Evolutionary conservation across 2,329 filamentous ascomycete species (phyloP), one percentile per base, ranked within the genome.

Genomic region (Aspergillus ochraceus): DNA sequence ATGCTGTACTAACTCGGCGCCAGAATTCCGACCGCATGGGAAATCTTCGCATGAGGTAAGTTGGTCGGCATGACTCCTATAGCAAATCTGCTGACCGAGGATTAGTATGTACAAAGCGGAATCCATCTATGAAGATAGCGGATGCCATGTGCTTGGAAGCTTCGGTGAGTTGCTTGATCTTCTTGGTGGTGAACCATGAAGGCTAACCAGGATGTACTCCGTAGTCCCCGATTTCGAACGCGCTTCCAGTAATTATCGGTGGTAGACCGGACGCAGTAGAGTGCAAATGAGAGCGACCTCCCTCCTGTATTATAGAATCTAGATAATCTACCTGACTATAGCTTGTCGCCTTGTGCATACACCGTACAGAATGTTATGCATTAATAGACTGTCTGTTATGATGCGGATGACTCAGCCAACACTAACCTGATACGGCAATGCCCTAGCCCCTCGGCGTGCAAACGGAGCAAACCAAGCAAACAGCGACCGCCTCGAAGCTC

Each of bases 21-120:
- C 61, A 76, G 66, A 80, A 78, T 63, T 81, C 84, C 62, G 85
- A 84, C 59, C 79, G 86, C 3, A 77, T 83, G 64, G 80, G 83
- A 67, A 79, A 81, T 65, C 84, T 88, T 55, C 69, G 77, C 46
- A 79, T 79, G 66, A 85, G 83, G 83, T 79, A 72, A 60, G 68
- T 6, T 17, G 9, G 11, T n/a, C 26, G 24, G 8, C 14, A 19
- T 10, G 8, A 19, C 42, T 19, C 19, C 20, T 17, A n/a, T 22
- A 17, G 1, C 8, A 19, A 19, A 52, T 45, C 49, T 39, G 14
- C 66, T 72, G 58, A 70, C 57, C 19, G 4, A 20, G 8, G 9
- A 20, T 6, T 53, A 77, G 75, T 74, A 69, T 80, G 17, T 70
- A 74, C 29, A 71, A 77, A 65, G 79, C 79, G 5, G 65, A 79